Percentiles rank a stretch among this genome's conserved stretches.
phyloP scores from a whole-genome alignment of 495 filamentous ascomycete species.

The Alectoria sarmentosa region DNA sequence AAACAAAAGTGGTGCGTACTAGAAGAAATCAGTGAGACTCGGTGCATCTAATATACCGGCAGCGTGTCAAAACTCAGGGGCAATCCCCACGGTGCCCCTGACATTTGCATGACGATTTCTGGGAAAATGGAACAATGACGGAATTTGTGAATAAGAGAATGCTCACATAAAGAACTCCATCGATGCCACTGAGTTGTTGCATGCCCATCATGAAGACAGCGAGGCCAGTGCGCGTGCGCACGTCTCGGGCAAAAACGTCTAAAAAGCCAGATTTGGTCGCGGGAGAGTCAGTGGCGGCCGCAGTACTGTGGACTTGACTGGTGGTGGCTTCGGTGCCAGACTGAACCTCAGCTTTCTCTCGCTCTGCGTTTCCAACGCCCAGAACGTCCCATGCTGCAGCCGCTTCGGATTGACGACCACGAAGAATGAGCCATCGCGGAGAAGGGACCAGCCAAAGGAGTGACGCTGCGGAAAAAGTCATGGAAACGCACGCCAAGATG shows the following conservation, averaged over 20 bases:
- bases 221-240: conserved; percentile 34
- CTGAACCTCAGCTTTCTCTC: conserved; percentile 41
- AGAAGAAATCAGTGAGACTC: background rate
- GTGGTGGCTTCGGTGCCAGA: background rate
- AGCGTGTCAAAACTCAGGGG: background rate
- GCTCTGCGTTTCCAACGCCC: conserved; percentile 44
- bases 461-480: conserved; percentile 33
- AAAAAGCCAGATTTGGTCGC: background rate
- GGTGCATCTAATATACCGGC: background rate
- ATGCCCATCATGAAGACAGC: conserved; percentile 41
- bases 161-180: conserved; percentile 47
- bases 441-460: conserved; percentile 37
- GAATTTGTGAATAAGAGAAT: background rate
- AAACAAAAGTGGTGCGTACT: conserved; percentile 50
- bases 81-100: too few relatives aligned
- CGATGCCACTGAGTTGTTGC: conserved; percentile 44
- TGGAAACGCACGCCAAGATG: conserved; percentile 21
- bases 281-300: background rate
- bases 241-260: conserved; percentile 38
- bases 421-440: conserved; percentile 42
- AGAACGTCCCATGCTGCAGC: conserved; percentile 37
- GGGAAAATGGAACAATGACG: background rate
- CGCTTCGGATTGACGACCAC: conserved; percentile 36
- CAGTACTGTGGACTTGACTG: background rate
- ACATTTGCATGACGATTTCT: background rate